Evolutionary conservation across 2,329 filamentous ascomycete species (phyloP), one percentile per base, ranked within the genome.

Genomic region (Pseudodiploospora longispora): DNA sequence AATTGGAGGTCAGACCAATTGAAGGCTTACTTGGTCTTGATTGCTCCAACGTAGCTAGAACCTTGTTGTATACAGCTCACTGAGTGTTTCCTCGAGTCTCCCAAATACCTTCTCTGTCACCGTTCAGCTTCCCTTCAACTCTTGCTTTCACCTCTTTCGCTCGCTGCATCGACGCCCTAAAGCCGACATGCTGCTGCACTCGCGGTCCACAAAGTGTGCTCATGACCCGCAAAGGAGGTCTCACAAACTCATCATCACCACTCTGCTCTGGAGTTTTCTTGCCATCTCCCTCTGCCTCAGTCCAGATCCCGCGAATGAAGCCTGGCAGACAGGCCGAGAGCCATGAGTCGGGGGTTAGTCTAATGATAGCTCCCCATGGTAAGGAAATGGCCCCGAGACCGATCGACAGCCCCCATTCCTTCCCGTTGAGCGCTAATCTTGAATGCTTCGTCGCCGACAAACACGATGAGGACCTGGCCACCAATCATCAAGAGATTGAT

Each of bases 351-450:
- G 88, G 88, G 42, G 90, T 74, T 27, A 82, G 68, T 43, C 88
- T 82, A 44, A 95, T 82, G 10, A 82, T 60, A 87, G 66, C 53
- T 86, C 84, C 27, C 85, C 86, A 8, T 10, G 85, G 84, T 6
- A 94, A 68, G 9, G 87, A 90, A 5, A 87, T 70, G 43, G 82
- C 69, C n/a, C 86, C 85, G 39, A 89, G 74, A 29, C 86, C 71
- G 43, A 94, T 75, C 3, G 85, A 90, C 46, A 87, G 76, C 10
- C 72, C 85, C 87, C 87, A 94, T 56, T 91, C 84, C 36, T 74
- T 67, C 36, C 76, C 80, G 43, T 78, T 78, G 27, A 87, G 55
- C 8, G 49, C 68, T 5, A 10, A 65, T 59, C 4, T 62, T 69
- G 64, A 88, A 84, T 4, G 83, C 83, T 8, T 65, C 61, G 27